phyloP scores from a whole-genome alignment of 495 filamentous ascomycete genomes.

The Daldinia bambusicola region DNA sequence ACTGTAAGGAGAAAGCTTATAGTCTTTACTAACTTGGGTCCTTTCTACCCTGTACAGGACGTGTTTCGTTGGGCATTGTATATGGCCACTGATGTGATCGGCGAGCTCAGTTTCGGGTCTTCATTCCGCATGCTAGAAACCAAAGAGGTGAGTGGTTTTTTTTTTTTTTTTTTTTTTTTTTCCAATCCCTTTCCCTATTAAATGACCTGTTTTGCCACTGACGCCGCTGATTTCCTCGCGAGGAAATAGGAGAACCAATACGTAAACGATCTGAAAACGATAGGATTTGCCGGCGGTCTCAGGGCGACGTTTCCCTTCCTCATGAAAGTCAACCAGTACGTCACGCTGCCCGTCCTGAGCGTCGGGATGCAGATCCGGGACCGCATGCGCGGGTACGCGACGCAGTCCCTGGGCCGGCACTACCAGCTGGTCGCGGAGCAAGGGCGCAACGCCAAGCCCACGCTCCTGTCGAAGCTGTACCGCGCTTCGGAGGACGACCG shows the following conservation, averaged over 20 bases:
- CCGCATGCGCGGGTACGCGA: constrained; percentile 49
- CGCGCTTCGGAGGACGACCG: constrained; percentile 44
- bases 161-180: too few species aligned
- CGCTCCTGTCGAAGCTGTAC: constrained; percentile 56
- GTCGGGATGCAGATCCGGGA: not conserved
- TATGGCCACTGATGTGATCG: constrained; percentile 67
- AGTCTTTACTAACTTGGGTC: not conserved
- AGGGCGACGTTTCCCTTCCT: constrained; percentile 32
- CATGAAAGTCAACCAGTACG: constrained; percentile 28
- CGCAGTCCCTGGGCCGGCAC: constrained; percentile 56
- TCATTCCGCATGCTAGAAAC: constrained; percentile 65
- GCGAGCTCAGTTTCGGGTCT: constrained; percentile 67
- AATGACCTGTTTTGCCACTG: too few species aligned
- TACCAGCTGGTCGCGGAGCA: constrained; percentile 53
- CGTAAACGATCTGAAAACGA: constrained; percentile 24
- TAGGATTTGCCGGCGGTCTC: constrained; percentile 28
- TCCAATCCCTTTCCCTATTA: too few species aligned
- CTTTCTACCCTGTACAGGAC: constrained; percentile 45
- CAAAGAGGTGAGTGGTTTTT: constrained; percentile 57
- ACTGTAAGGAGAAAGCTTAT: not conserved
- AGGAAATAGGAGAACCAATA: constrained; percentile 37
- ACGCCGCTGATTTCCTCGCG: not conserved
- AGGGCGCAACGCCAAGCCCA: constrained; percentile 54
- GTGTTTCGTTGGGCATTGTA: constrained; percentile 67
- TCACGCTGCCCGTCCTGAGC: constrained; percentile 36